phyloP scores from a whole-genome alignment of 495 filamentous ascomycete species.

The Viridothelium virens region DNA sequence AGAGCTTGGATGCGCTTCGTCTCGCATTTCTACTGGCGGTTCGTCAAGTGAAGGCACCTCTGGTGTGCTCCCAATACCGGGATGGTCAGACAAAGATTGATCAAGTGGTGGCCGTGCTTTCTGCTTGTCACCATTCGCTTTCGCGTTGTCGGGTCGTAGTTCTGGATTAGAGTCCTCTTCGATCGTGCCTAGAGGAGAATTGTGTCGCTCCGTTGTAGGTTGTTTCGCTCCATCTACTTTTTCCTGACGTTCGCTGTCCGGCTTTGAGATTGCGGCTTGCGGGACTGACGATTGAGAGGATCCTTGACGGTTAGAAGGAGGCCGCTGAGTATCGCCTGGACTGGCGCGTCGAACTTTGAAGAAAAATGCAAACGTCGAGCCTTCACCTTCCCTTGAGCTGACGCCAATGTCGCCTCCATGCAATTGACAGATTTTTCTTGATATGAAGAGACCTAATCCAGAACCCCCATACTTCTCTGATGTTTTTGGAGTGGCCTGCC shows the following conservation, averaged over 20 bases:
- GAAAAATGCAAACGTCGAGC: constrained; percentile 35
- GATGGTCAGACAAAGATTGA: neutral
- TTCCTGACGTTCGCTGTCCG: neutral
- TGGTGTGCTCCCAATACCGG: neutral
- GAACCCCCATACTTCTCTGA: constrained; percentile 34
- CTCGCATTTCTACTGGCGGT: neutral
- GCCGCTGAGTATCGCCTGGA: neutral
- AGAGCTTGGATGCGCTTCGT: constrained; percentile 1
- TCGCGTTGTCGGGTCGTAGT: neutral
- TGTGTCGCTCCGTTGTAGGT: neutral
- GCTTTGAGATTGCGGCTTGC: neutral
- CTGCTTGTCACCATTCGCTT: neutral
- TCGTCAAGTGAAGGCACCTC: neutral
- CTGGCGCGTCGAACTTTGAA: constrained; percentile 27
- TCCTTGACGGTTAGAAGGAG: constrained; percentile 1
- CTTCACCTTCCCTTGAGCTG: constrained; percentile 29
- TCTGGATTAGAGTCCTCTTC: neutral
- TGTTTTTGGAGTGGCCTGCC: constrained; percentile 37
- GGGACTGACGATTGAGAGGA: neutral
- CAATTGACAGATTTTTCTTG: constrained; percentile 33
- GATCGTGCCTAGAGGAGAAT: neutral
- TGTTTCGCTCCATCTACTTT: neutral
- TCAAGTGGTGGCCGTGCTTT: neutral
- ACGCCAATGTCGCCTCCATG: constrained; percentile 38
- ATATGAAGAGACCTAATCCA: constrained; percentile 36